phyloP scores from a whole-genome alignment of 108 stramenopile species.

The Pseudonitzschia multistriata region DNA sequence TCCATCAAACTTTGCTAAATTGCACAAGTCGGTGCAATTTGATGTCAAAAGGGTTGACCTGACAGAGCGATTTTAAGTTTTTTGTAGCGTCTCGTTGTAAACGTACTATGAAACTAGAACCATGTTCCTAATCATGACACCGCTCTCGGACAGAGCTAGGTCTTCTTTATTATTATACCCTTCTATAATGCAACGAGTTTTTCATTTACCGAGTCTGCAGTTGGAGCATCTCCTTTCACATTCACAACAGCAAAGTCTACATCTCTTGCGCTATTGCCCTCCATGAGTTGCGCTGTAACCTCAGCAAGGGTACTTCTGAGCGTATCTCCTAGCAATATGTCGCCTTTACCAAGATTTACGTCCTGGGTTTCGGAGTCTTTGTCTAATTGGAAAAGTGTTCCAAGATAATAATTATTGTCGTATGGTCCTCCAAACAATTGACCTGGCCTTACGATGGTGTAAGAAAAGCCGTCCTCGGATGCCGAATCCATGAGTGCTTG shows the following conservation, averaged over 20 bases:
- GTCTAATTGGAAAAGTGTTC: conserved; percentile 49
- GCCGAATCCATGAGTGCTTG: conserved; percentile 41
- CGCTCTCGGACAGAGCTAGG: too few relatives aligned
- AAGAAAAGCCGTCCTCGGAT: conserved; percentile 31
- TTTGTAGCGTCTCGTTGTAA: background rate
- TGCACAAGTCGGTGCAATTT: too few relatives aligned
- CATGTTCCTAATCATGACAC: too few relatives aligned
- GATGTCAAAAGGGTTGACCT: background rate
- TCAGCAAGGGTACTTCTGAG: conserved; percentile 51
- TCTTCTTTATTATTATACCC: too few relatives aligned
- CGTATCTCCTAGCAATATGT: conserved; percentile 61
- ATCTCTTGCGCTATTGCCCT: conserved; percentile 38
- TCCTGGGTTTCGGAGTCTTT: conserved; percentile 60
- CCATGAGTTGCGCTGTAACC: conserved; percentile 48
- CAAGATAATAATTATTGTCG: conserved; percentile 61
- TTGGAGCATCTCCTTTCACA: conserved; percentile 25
- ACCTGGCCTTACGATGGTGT: conserved; percentile 53
- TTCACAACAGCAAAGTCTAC: conserved; percentile 58
- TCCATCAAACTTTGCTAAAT: background rate
- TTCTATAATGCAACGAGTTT: conserved; percentile 14
- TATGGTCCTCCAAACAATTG: conserved; percentile 66
- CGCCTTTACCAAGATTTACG: conserved; percentile 54
- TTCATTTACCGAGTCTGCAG: conserved; percentile 20
- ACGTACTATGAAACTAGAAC: too few relatives aligned
- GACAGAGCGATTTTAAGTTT: too few relatives aligned